phyloP scores from a whole-genome alignment of 495 filamentous ascomycete genomes.

The Xylaria sp. region DNA sequence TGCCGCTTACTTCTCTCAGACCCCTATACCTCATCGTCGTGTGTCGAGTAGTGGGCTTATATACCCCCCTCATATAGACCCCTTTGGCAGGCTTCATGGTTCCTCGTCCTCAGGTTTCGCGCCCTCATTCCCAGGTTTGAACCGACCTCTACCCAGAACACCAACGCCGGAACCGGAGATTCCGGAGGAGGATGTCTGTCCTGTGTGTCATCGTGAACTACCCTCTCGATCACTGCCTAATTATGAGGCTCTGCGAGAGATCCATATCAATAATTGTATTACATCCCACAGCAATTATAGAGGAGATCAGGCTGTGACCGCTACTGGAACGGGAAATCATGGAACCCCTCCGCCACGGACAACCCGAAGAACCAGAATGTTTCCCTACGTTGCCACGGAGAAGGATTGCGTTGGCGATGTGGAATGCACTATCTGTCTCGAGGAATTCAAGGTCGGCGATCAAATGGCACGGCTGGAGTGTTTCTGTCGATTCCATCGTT shows the following conservation, averaged over 20 bases:
- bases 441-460: conserved; percentile 89
- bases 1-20: conserved; percentile 44
- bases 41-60: conserved; percentile 32
- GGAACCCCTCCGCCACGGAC: conserved; percentile 39
- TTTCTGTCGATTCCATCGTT: conserved; percentile 87
- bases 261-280: conserved; percentile 82
- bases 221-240: conserved; percentile 67
- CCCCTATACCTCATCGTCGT: conserved; percentile 29
- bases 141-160: conserved; percentile 37
- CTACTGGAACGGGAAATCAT: conserved; percentile 22
- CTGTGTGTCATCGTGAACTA: conserved; percentile 80
- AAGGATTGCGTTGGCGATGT: conserved; percentile 86
- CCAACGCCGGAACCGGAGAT: conserved; percentile 50
- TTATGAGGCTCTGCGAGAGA: conserved; percentile 69
- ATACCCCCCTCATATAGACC: conserved; percentile 36
- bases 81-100: conserved; percentile 31
- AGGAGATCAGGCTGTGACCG: conserved; percentile 27
- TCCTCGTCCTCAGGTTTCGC: conserved; percentile 27
- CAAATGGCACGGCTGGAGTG: conserved; percentile 87
- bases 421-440: conserved; percentile 95
- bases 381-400: conserved; percentile 80
- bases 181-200: conserved; percentile 87
- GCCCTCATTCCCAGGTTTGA: conserved; percentile 30
- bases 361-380: conserved; percentile 56
- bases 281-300: conserved; percentile 53